Evolutionary conservation across 139 green algal species (phyloP), one percentile per base, ranked within the genome.

Genomic region (Gonium pectorale): DNA sequence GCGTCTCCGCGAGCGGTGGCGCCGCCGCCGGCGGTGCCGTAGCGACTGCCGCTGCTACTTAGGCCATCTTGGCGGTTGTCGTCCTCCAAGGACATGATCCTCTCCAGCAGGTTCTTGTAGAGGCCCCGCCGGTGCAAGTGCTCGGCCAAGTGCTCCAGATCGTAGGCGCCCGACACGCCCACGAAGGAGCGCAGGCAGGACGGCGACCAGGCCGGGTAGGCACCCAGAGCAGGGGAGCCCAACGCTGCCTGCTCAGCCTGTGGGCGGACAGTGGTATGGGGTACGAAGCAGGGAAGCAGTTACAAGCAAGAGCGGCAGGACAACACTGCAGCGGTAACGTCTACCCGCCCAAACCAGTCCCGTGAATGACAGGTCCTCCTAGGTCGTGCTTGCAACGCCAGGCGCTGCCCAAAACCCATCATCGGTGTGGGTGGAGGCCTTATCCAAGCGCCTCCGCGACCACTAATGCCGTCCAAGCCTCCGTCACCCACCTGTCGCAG

Each of bases 41-140:
- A n/a, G 26, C 43, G 40, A 43, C 21, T 37, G 8, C 46, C 46
- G 15, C 46, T 43, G 31, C 31, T 56, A 56, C 17, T 56, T 26
- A 13, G 13, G 49, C 49, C 13, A 56, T 17, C 49, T 13, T 56
- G 13, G n/a, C 56, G 15, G 22, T 17, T 67, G 27, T 26, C 13
- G 38, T 85, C 86, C 31, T 88, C 74, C 19, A 92, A 83, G 11
- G 69, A 85, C 86, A 93, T 91, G 69, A 93, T 86, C 5, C 89
- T 46, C 2, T 69, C 80, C 31, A 90, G 77, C 79, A 97, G 63
- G 56, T 87, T 81, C 64, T 87, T 91, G 86, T 96, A 95, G 43
- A 98, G 88, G 5, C 96, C 96, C 8, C 95, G 84, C 24, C 89
- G 80, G 86, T 99, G 86, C 75, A 98, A 86, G 92, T 99, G 95